Evolutionary conservation across 192 early-diverging fungal species (phyloP), one percentile per base, ranked within the genome.

Genomic region (Cetraspora pellucida): DNA sequence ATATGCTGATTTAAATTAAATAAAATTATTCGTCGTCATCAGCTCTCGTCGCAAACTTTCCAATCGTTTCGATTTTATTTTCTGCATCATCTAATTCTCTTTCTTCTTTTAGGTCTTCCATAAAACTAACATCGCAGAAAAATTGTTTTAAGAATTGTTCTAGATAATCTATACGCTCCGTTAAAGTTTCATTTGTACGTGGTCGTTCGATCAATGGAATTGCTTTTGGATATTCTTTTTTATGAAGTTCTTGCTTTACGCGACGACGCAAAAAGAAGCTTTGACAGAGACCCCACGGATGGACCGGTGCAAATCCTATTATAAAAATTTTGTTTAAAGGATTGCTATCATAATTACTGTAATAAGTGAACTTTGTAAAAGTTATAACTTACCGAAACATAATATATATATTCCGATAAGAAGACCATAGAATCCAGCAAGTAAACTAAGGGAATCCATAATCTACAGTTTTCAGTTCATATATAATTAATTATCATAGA

Each of bases 391-490:
- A 75, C 73, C 73, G 17, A 75, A 75, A 1, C 43, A 19, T 17
- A 45, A 75, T 23, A 75, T 31, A 49, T 75, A 75, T 16, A 75
- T 63, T 75, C 73, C 73, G 8, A 25, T 43, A 14, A 75, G 17
- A 14, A 75, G 21, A 28, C 30, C 58, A 47, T 75, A 75, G n/a
- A 75, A 75, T 61, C 73, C 73, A 21, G 73, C 21, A 21, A 75
- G 43, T 31, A 75, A 63, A 31, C 58, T 31, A 25, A 75, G 23
- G 27, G 45, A 60, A 31, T 75, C 73, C 44, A 75, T 49, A 30
- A 75, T 23, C 59, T 75, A 75, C 10, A 10, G 3, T 58, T 50
- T 25, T n/a, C 4, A 25, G n/a, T 37, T 37, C 17, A 57, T 57
- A 45, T 3, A 57, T 43, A 70, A 59, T 30, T 46, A 13, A 59